These are phyloP conservation scores for Tricladium varicosporioides DNA, from an alignment of 2,329 filamentous ascomycete species.

Conservation along the genomic window DNA sequence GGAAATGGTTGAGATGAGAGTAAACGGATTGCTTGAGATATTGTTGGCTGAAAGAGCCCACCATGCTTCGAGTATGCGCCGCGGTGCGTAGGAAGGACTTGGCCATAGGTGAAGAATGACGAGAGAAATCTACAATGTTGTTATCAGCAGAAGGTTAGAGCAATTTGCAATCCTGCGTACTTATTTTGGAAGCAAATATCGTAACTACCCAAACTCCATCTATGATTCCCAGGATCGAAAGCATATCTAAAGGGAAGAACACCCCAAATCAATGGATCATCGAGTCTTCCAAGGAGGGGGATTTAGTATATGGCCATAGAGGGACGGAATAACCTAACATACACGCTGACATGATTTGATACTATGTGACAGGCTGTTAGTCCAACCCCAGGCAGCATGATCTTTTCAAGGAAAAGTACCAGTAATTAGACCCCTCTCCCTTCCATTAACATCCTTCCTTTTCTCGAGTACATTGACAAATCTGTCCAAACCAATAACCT, in stretches of 20 bases:
- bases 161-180: conserved; percentile 45
- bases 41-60: conserved; percentile 85
- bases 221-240: conserved; percentile 70
- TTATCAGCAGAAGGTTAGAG: not conserved
- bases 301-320: conserved; percentile 5
- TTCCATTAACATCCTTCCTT: conserved; percentile 62
- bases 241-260: conserved; percentile 73
- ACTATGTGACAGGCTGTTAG: conserved; percentile 47
- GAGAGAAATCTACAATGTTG: conserved; percentile 55
- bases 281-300: conserved; percentile 57
- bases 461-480: conserved; percentile 76
- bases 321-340: conserved; percentile 43
- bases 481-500: conserved; percentile 72
- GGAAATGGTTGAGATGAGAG: conserved; percentile 61
- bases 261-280: conserved; percentile 95
- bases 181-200: conserved; percentile 92
- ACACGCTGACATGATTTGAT: conserved; percentile 87
- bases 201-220: conserved; percentile 89
- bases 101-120: conserved; percentile 83
- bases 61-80: conserved; percentile 69
- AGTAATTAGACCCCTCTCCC: conserved; percentile 78
- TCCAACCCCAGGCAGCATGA: not conserved
- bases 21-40: conserved; percentile 80
- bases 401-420: conserved; percentile 44
- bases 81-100: conserved; percentile 88